Base-by-base conservation (phyloP, 805 yeast genomes). In the Candida namnaoensis region DNA sequence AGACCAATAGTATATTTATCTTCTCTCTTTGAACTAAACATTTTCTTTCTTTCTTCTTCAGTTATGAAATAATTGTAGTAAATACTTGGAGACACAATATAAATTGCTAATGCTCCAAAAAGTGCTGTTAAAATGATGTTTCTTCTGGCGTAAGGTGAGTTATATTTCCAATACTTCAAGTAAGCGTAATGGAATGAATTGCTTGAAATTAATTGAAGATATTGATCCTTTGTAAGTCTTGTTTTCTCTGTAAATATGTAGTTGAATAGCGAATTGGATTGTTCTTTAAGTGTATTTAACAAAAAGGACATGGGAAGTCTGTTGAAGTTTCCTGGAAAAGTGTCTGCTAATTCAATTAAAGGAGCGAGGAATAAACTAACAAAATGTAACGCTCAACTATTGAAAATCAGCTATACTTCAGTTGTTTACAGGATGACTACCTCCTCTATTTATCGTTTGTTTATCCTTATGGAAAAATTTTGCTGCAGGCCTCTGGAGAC, bases 1-100 rank as follows among this genome's bases (percentile, higher is more conserved):
- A 91, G 65, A 3, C 97, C 97, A 0, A 93, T 87, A 10, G 95
- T 82, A 53, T 76, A 68, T 48, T 74, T 80, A 49, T 83, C 91
- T 7, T 82, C 79, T 55, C 93, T 65, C 42, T 71, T 74, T 65
- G 69, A 49, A 61, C 51, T 50, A 42, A 60, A 54, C 62, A 55
- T 58, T 42, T 46, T 47, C 34, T 42, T 35, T 46, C 48, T 45
- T 13, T 50, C 46, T 25, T 53, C 52, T 38, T 50, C 42, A 3
- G 50, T 38, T 33, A 45, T 40, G 38, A 47, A 38, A 32, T 48
- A 41, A 12, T 30, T 30, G 47, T 43, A 41, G 19, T 47, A 13
- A 51, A 59, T 39, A 7, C 53, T 41, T 10, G 69, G 68, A 6
- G 57, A 41, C 15, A 61, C 32, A 26, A 64, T 47, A 55, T 64